These are phyloP conservation scores for Salisapilia sapeloensis DNA, from an alignment of 352 stramenopile species.

Conservation along the genomic window DNA sequence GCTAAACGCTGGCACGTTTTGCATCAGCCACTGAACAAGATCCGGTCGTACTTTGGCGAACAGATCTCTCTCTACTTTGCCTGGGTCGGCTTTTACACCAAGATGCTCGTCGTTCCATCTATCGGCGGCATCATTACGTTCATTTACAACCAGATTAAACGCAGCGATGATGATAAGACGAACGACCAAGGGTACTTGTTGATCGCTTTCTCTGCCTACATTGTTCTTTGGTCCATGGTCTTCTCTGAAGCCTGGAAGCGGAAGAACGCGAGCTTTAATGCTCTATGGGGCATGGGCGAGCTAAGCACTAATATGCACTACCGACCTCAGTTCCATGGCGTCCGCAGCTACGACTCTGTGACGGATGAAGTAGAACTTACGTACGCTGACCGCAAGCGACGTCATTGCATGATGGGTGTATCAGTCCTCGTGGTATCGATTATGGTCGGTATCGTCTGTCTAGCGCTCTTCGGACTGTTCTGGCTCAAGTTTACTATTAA, in stretches of 20 bases:
- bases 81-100: slow-evolving; percentile 87
- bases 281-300: slow-evolving; percentile 67
- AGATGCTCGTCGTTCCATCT: slow-evolving; percentile 74
- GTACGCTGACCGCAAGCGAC: slow-evolving; percentile 37
- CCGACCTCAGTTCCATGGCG: slow-evolving; percentile 74
- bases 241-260: slow-evolving; percentile 84
- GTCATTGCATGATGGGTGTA: slow-evolving; percentile 28
- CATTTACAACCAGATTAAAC: slow-evolving; percentile 9
- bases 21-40: slow-evolving; percentile 73
- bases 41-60: slow-evolving; percentile 85
- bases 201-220: slow-evolving; percentile 61
- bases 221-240: slow-evolving; percentile 78
- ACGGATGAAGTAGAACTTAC: slow-evolving; percentile 47
- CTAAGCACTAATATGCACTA: slow-evolving; percentile 57
- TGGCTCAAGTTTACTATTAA: slow-evolving; percentile 59
- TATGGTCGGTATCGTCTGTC: slow-evolving; percentile 56
- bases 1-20: slow-evolving; percentile 58
- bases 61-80: slow-evolving; percentile 86
- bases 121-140: slow-evolving; percentile 70
- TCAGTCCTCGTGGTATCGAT: slow-evolving; percentile 47
- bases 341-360: slow-evolving; percentile 46
- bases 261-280: slow-evolving; percentile 69
- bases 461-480: slow-evolving; percentile 56
- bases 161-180: slow-evolving; percentile 11
- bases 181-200: slow-evolving; percentile 47